Conservation (phyloP, 106 monocot genomes). For the Acanthochlamys bracteata region DNA sequence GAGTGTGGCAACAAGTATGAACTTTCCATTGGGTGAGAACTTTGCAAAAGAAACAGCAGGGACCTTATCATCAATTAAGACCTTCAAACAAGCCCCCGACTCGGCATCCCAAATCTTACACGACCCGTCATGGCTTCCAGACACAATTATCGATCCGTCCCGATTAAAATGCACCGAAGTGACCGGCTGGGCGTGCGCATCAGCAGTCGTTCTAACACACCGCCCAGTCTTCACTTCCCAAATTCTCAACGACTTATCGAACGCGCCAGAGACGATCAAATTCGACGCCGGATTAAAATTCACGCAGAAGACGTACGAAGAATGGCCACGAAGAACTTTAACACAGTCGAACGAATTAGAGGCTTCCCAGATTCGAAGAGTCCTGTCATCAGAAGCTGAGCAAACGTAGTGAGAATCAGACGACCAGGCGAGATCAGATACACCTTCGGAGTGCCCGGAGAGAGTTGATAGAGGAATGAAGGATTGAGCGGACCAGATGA, state of each 20-base stretch:
- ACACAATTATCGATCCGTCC: constrained; percentile 79
- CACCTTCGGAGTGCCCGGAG: constrained; percentile 72
- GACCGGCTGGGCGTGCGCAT: constrained; percentile 63
- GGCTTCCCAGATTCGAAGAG: constrained; percentile 73
- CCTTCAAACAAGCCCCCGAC: constrained; percentile 64
- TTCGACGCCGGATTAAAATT: constrained; percentile 73
- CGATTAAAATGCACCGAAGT: constrained; percentile 72
- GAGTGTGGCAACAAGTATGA: constrained; percentile 70
- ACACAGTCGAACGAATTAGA: constrained; percentile 47
- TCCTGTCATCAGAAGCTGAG: constrained; percentile 94
- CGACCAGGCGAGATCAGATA: constrained; percentile 93
- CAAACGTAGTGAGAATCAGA: constrained; percentile 85
- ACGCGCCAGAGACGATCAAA: constrained; percentile 60
- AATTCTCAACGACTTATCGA: constrained; percentile 60
- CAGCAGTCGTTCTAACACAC: constrained; percentile 31
- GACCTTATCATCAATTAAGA: constrained; percentile 63
- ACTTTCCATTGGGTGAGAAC: constrained; percentile 97
- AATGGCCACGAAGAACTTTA: constrained; percentile 61
- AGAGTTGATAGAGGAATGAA: constrained; percentile 37
- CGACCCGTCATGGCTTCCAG: constrained; percentile 77
- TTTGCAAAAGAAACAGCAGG: constrained; percentile 78
- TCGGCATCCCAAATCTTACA: constrained; percentile 87
- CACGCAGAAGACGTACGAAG: constrained; percentile 82
- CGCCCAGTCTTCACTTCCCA: constrained; percentile 80
- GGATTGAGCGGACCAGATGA: constrained; percentile 38